Evolutionary conservation across 768 basidiomycete species (phyloP), one percentile per base, ranked within the genome.

Genomic region (Leucocoprinus birnbaumii): DNA sequence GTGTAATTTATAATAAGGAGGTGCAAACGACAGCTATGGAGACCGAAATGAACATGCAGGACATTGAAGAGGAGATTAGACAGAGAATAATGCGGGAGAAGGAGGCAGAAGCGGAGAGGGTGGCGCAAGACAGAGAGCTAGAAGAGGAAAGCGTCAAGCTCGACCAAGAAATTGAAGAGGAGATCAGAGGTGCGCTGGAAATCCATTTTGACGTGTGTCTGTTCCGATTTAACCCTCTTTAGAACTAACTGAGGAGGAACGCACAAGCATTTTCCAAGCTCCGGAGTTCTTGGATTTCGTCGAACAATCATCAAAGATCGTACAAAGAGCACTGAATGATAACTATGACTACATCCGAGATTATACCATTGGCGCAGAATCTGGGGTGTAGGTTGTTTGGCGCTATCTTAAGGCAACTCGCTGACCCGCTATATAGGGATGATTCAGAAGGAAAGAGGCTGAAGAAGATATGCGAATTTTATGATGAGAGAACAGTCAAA

Each of bases 281-380:
- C 91, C 94, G 0, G 93, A 94, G 64, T 98, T 98, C 67, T 71
- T 91, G 14, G 89, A 94, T 59, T 99, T 99, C 68, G 86, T 99
- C 14, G 94, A 97, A 66, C 85, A 89, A 62, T 95, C 93, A 8
- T 93, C 91, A 19, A 96, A 96, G 73, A 94, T 98, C 44, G 84
- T 98, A 10, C 93, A 98, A 67, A 80, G 97, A 48, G 97, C 96
- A 19, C 72, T 98, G 58, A 97, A 91, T 64, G 97, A 98, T 63
- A 84, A 84, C 24, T 99, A 99, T 68, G 97, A 99, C 68, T 98
- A 98, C 63, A 92, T 94, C 61, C 86, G 90, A 31, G 97, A 99
- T 72, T 99, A 99, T 66, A 91, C 90, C n/a, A 82, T 95, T 48
- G 89, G 88, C 22, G 76, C 91, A 6, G 93, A 94, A 65, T 80